Evolutionary conservation across 164 flowering plant species (phyloP).

Genomic region (Stephania yunnanensis): DNA sequence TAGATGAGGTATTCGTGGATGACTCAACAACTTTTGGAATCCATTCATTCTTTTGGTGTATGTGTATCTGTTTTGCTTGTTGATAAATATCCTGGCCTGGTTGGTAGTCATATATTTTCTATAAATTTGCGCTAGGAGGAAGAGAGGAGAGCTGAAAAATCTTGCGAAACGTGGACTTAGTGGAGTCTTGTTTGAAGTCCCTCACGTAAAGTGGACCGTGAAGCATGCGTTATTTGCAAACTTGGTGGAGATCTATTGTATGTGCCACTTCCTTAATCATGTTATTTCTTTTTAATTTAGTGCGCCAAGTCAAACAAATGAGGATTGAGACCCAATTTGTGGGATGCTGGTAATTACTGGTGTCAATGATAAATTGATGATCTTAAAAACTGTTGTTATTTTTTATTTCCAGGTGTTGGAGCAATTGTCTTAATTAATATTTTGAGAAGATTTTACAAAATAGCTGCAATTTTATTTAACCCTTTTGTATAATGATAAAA

Average conservation of each 20-base stretch:
- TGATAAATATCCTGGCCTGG: not conserved
- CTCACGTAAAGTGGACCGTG: constrained; percentile 15
- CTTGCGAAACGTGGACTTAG: not conserved
- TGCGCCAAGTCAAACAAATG: not conserved
- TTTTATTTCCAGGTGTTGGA: too few relatives aligned
- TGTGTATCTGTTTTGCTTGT: not conserved
- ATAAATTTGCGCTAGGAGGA: constrained; percentile 52
- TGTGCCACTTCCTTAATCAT: constrained; percentile 19
- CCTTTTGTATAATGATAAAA: too few relatives aligned
- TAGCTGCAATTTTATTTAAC: too few relatives aligned
- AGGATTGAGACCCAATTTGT: too few relatives aligned
- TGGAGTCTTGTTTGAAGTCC: constrained; percentile 10
- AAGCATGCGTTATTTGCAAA: constrained; percentile 43
- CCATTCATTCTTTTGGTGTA: not conserved
- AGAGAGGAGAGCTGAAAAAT: constrained; percentile 23
- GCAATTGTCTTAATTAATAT: too few relatives aligned
- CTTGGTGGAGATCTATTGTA: constrained; percentile 58
- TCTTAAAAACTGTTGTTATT: too few relatives aligned
- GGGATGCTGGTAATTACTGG: too few relatives aligned
- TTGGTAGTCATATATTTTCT: too few relatives aligned
- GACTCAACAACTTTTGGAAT: not conserved
- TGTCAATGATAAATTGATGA: too few relatives aligned
- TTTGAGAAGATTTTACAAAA: too few relatives aligned
- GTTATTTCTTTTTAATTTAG: too few relatives aligned
- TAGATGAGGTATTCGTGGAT: constrained; percentile 6